These are phyloP conservation scores for Vaccinium vitisidaea DNA, from an alignment of 148 eudicot species.

Conservation along the genomic window DNA sequence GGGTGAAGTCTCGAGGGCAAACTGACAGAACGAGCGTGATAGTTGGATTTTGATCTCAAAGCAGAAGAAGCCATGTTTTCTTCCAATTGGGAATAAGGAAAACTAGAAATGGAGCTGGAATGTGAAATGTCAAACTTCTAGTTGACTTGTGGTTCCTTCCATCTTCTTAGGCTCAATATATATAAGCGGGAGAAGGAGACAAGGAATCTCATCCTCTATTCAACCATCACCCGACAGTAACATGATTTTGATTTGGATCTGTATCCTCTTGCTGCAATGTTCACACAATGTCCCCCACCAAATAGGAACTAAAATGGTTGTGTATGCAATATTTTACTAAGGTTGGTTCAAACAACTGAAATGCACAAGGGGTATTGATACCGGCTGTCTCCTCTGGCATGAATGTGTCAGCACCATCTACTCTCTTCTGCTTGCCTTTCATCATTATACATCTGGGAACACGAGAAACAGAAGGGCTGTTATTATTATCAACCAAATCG, in stretches of 20 bases:
- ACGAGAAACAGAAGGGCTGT: not conserved
- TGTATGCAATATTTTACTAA: not conserved
- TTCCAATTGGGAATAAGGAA: not conserved
- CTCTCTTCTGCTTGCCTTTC: not conserved
- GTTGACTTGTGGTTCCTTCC: not conserved
- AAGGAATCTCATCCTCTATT: conserved; percentile 9
- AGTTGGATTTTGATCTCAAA: conserved; percentile 21
- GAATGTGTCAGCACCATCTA: not conserved
- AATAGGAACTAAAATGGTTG: not conserved
- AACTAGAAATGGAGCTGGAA: not conserved
- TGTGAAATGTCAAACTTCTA: not conserved
- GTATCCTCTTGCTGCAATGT: not conserved
- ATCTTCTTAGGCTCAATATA: not conserved
- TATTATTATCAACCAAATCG: not conserved
- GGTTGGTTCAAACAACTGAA: not conserved
- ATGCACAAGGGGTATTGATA: not conserved
- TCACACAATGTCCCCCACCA: not conserved
- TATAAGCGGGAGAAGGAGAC: not conserved
- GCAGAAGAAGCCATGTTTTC: conserved; percentile 15
- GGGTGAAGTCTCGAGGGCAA: conserved; percentile 30
- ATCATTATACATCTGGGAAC: not conserved
- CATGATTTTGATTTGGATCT: not conserved
- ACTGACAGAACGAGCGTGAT: conserved; percentile 33
- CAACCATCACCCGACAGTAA: not conserved
- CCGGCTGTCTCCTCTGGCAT: not conserved